Conservation (phyloP, 148 eudicot species). For the Selenicereus undatus region DNA sequence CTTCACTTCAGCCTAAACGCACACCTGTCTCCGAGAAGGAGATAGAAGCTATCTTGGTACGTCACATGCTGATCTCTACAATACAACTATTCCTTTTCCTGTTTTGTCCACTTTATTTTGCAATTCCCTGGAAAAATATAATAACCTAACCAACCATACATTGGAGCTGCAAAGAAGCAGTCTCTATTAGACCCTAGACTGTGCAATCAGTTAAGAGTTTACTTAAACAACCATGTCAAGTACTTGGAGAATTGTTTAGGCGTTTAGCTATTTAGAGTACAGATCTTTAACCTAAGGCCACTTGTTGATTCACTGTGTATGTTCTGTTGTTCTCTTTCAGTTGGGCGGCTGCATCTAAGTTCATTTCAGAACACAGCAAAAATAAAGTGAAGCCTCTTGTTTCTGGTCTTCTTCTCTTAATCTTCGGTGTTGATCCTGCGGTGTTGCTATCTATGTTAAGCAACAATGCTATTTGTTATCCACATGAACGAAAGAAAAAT, state of each 20-base stretch:
- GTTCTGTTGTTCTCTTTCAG: constrained; percentile 30
- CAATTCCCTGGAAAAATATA: background rate
- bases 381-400: background rate
- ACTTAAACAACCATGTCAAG: background rate
- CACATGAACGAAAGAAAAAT: background rate
- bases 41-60: constrained; percentile 68
- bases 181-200: background rate
- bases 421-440: background rate
- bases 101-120: background rate
- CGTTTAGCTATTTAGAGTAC: background rate
- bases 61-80: background rate
- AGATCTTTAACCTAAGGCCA: too few relatives aligned
- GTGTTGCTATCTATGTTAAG: background rate
- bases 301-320: background rate
- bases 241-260: background rate
- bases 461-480: background rate
- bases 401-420: background rate
- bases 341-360: constrained; percentile 48
- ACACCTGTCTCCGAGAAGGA: constrained; percentile 57
- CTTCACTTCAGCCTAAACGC: constrained; percentile 79
- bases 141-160: background rate
- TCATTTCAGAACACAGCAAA: background rate
- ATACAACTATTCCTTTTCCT: background rate
- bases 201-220: background rate
- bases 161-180: background rate